These are phyloP conservation scores for Verticillium nonalfalfae DNA, from an alignment of 2,329 filamentous ascomycete species.

Conservation along the genomic window DNA sequence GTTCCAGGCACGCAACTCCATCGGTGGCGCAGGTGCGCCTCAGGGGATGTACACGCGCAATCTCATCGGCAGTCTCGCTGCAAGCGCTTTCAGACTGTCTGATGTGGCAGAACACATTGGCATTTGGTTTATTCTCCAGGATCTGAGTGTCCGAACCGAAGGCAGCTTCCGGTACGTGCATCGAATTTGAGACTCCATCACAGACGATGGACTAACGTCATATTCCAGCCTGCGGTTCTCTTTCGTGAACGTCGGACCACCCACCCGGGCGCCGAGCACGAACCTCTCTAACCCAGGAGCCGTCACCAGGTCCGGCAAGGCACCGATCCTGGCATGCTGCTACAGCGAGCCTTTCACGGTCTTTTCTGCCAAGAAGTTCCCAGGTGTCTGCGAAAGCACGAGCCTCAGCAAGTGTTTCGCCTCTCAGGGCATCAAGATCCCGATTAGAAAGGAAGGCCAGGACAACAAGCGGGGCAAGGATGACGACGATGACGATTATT, in stretches of 20 bases:
- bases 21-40: slow-evolving; percentile 24
- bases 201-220: not conserved
- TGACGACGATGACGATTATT: slow-evolving; percentile 44
- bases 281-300: slow-evolving; percentile 32
- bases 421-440: slow-evolving; percentile 91
- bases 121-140: slow-evolving; percentile 95
- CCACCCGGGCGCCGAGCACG: slow-evolving; percentile 26
- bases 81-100: slow-evolving; percentile 78
- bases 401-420: slow-evolving; percentile 88
- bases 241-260: slow-evolving; percentile 77
- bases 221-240: slow-evolving; percentile 53
- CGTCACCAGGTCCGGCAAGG: slow-evolving; percentile 64
- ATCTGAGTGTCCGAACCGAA: slow-evolving; percentile 89
- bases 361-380: slow-evolving; percentile 96
- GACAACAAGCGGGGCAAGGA: slow-evolving; percentile 44
- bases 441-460: slow-evolving; percentile 74
- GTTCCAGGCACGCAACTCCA: slow-evolving; percentile 6
- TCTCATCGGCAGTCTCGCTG: slow-evolving; percentile 84
- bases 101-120: slow-evolving; percentile 77
- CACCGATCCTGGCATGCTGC: slow-evolving; percentile 75
- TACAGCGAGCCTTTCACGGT: slow-evolving; percentile 91
- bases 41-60: slow-evolving; percentile 92
- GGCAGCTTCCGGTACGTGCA: slow-evolving; percentile 73
- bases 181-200: not conserved
- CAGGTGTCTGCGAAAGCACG: slow-evolving; percentile 93